phyloP scores from a whole-genome alignment of 1,139 yeast genomes.

The Yamadazyma dendronema region DNA sequence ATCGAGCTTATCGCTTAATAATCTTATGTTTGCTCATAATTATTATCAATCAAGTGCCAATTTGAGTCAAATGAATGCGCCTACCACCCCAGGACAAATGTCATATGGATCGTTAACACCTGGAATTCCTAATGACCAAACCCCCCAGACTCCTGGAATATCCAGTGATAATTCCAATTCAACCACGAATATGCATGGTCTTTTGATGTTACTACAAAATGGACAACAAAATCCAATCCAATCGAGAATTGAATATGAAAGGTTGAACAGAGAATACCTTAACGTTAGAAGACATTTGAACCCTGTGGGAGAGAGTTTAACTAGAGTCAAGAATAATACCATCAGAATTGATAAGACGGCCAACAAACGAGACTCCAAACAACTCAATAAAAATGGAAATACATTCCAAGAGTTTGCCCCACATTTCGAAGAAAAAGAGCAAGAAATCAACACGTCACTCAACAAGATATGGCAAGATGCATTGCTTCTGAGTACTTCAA shows the following conservation, averaged over 20 bases:
- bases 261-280: slow-evolving; percentile 69
- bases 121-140: slow-evolving; percentile 1
- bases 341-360: slow-evolving; percentile 18
- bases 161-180: slow-evolving; percentile 13
- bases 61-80: slow-evolving; percentile 20
- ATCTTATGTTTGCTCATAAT: slow-evolving; percentile 46
- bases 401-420: slow-evolving; percentile 38
- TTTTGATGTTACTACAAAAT: slow-evolving; percentile 31
- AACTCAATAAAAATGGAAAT: slow-evolving; percentile 21
- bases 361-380: slow-evolving; percentile 7
- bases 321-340: slow-evolving; percentile 35
- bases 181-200: slow-evolving; percentile 28
- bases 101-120: slow-evolving; percentile 3
- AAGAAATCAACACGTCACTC: slow-evolving; percentile 26
- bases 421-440: slow-evolving; percentile 30
- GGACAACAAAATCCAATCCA: slow-evolving; percentile 52
- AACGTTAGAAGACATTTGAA: slow-evolving; percentile 67
- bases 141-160: slow-evolving; percentile 7
- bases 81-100: slow-evolving; percentile 9
- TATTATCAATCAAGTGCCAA: slow-evolving; percentile 27
- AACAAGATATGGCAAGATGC: slow-evolving; percentile 47
- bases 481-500: slow-evolving; percentile 20
- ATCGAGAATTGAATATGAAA: slow-evolving; percentile 71
- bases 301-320: slow-evolving; percentile 65
- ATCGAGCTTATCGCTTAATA: slow-evolving; percentile 43